phyloP scores from a whole-genome alignment of 2,329 filamentous ascomycete species.

The Xylaria sp. region DNA sequence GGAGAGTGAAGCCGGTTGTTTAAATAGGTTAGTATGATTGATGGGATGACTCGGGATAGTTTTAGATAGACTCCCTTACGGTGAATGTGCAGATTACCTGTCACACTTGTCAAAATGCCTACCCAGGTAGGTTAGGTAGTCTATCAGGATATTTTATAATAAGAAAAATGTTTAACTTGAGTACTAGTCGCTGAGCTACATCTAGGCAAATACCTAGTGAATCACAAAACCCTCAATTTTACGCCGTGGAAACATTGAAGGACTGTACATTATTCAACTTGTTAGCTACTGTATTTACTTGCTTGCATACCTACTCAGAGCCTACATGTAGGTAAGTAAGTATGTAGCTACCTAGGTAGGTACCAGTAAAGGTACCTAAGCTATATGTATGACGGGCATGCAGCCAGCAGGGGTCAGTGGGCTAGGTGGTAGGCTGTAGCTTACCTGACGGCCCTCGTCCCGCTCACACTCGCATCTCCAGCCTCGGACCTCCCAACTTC shows the following conservation, averaged over 20 bases:
- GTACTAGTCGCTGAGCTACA: too few relatives aligned
- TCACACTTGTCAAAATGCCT: not conserved
- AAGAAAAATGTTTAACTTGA: too few relatives aligned
- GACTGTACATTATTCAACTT: too few relatives aligned
- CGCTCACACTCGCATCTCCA: slow-evolving; percentile 30
- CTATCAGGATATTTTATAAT: not conserved
- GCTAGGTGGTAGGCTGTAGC: not conserved
- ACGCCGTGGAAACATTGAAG: too few relatives aligned
- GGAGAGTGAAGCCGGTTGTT: slow-evolving; percentile 24
- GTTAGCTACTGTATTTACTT: too few relatives aligned
- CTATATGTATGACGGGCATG: not conserved
- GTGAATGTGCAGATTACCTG: slow-evolving; percentile 9
- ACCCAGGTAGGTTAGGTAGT: not conserved
- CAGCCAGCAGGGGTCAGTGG: slow-evolving; percentile 7
- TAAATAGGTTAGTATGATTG: slow-evolving; percentile 24
- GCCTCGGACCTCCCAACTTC: slow-evolving; percentile 35
- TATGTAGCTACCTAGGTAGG: too few relatives aligned
- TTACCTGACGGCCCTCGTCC: slow-evolving; percentile 22
- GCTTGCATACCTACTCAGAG: not conserved
- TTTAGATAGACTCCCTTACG: slow-evolving; percentile 21
- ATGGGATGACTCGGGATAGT: slow-evolving; percentile 25
- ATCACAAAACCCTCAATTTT: not conserved
- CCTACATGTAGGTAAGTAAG: not conserved
- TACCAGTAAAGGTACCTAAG: too few relatives aligned
- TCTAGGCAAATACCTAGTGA: not conserved